Evolutionary conservation across 2,329 filamentous ascomycete species (phyloP).

Genomic region (Colletotrichum salicis): DNA sequence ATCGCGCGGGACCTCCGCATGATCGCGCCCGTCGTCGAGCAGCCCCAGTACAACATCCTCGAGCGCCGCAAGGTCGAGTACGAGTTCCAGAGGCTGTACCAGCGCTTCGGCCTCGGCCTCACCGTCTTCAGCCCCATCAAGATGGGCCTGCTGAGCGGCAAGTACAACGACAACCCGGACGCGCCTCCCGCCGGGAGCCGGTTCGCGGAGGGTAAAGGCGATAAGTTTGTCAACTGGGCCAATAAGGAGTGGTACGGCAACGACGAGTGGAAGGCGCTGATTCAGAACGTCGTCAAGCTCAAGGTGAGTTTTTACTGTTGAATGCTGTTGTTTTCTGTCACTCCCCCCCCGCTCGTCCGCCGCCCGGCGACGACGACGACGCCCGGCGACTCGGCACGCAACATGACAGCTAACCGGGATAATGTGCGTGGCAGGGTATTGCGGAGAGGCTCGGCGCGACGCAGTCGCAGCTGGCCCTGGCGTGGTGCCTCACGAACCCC

Average conservation of each 20-base stretch:
- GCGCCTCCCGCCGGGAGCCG: slow-evolving; percentile 66
- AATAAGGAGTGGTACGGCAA: slow-evolving; percentile 64
- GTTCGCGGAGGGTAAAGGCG: slow-evolving; percentile 64
- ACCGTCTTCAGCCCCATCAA: slow-evolving; percentile 71
- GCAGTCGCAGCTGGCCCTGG: slow-evolving; percentile 61
- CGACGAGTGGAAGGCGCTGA: slow-evolving; percentile 64
- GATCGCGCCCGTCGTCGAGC: slow-evolving; percentile 73
- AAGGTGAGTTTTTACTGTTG: slow-evolving; percentile 40
- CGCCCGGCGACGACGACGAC: neutral
- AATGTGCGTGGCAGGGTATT: slow-evolving; percentile 49
- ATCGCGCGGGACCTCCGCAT: slow-evolving; percentile 69
- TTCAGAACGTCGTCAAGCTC: slow-evolving; percentile 56
- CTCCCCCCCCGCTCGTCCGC: too few relatives aligned
- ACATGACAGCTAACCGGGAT: slow-evolving; percentile 4
- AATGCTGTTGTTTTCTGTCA: neutral
- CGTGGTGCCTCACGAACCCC: slow-evolving; percentile 65
- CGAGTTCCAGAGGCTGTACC: slow-evolving; percentile 71
- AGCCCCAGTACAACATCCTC: slow-evolving; percentile 75
- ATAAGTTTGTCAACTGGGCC: slow-evolving; percentile 64
- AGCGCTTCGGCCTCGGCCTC: slow-evolving; percentile 67
- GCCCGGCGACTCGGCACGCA: neutral
- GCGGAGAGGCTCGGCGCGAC: slow-evolving; percentile 68
- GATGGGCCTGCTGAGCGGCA: slow-evolving; percentile 70
- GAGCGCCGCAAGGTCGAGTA: slow-evolving; percentile 70
- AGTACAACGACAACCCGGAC: slow-evolving; percentile 68